Base-by-base conservation (phyloP, 2,329 filamentous ascomycete species). In the Neospermospora avenae region DNA sequence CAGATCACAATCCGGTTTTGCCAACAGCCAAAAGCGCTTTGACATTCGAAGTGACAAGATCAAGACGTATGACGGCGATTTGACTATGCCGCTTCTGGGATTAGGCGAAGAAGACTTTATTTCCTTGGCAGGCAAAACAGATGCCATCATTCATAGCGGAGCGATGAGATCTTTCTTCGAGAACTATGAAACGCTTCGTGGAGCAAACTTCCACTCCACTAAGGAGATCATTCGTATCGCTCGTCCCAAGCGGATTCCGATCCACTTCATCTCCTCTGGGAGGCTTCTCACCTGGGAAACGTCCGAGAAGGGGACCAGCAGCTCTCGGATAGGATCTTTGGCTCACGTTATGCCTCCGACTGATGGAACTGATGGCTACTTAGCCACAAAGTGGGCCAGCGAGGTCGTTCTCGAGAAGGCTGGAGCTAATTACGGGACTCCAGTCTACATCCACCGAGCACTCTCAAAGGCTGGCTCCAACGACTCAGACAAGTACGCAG, bases 111-210 rank as follows among this genome's bases (percentile, higher is more conserved):
- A 35, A 0, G 68, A 74, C n/a, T 64, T 71, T 10, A 10, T 52
- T 1, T 18, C n/a, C 0, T 63, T 82, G 2, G 67, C 69, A 13
- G 20, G 42, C 2, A 42, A 65, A 3, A 73, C 70, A 0, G 74
- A 80, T 63, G 65, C 79, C 3, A 78, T 87, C 53, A 79, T 89
- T 25, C 86, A 84, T 68, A 75, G 72, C 54, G 81, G 77, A 5
- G 78, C 79, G n/a, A 73, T 75, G 18, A 68, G 71, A 13, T 74
- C 68, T 5, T 77, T 70, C 67, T 59, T 69, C 63, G 73, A 78
- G 28, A 66, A 67, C 1, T 80, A 78, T 62, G 34, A 65, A 7
- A 65, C 69, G 0, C 68, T 80, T 0, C 67, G 70, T 0, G 44
- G 52, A 0, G 54, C 67, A 24, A 80, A 80, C 59, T 62, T 78